Evolutionary conservation across 2,329 filamentous ascomycete species (phyloP).

Genomic region (Penicillium sp.): DNA sequence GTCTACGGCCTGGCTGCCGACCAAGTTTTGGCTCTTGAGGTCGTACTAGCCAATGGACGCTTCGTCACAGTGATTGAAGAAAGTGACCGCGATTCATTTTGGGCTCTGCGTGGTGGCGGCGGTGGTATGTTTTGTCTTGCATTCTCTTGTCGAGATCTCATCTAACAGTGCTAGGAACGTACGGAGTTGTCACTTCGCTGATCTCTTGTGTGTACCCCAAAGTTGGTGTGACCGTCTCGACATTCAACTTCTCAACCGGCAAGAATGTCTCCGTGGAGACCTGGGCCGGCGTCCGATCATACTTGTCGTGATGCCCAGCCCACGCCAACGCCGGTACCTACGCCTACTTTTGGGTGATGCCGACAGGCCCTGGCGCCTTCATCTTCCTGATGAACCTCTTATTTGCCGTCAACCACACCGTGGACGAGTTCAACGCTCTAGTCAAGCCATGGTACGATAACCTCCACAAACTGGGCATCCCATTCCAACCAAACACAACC

Average conservation of each 20-base stretch:
- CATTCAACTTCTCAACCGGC: constrained; percentile 28
- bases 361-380: constrained; percentile 28
- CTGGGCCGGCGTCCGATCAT: constrained; percentile 29
- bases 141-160: background rate
- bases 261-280: constrained; percentile 22
- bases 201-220: constrained; percentile 29
- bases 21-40: constrained; percentile 28
- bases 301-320: constrained; percentile 26
- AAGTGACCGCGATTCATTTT: constrained; percentile 59
- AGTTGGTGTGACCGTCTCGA: constrained; percentile 27
- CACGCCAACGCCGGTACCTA: constrained; percentile 33
- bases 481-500: constrained; percentile 23
- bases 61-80: constrained; percentile 28
- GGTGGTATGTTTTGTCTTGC: background rate
- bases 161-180: constrained; percentile 24
- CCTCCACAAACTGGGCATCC: constrained; percentile 25
- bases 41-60: constrained; percentile 26
- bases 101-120: constrained; percentile 51
- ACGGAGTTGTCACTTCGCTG: constrained; percentile 31
- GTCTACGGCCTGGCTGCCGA: constrained; percentile 52
- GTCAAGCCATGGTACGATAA: constrained; percentile 30
- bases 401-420: constrained; percentile 27
- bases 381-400: constrained; percentile 30
- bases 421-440: constrained; percentile 27
- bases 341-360: constrained; percentile 33